Evolutionary conservation across 768 basidiomycete genomes (phyloP), one percentile per base, ranked within the genome.

Genomic region (Xerocomellus amylosporus): DNA sequence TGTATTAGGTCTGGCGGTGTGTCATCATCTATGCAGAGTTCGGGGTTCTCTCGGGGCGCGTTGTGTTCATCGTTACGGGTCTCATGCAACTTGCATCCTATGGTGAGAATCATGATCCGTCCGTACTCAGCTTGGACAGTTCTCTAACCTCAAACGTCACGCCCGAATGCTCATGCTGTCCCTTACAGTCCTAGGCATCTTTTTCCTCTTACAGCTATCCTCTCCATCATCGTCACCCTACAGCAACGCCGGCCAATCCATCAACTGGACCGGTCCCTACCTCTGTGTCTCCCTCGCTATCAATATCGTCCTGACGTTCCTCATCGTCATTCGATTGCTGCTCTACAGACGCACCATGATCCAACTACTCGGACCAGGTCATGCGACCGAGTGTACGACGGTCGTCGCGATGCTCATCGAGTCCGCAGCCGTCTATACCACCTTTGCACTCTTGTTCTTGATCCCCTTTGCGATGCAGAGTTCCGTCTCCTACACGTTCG

Each of bases 401-500:
- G 26, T 71, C 37, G 54, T 59, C 1, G 64, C 68, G 0, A 53
- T 71, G 53, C 37, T 68, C 26, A 28, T 70, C 49, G 68, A 70
- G 48, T 68, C 63, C 4, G 68, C 68, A 0, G 58, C 70, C 0
- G n/a, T 70, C n/a, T 70, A 70, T 20, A 50, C 70, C n/a, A 50
- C 55, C 2, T 68, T 68, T 44, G 50, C 60, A 1, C 60, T 70
- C 42, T 36, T 70, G 24, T 65, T 71, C 44, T 19, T 70, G 24
- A 39, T 71, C 28, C 62, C 67, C 0, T 77, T 63, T 46, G 62
- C 59, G 14, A 9, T 54, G 4, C 36, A 62, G 13, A 56, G 47
- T n/a, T 43, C 62, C 1, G 30, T 71, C 13, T 69, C 70, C 13
- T 74, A 73, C 45, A 43, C 70, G 2, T 66, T 76, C 40, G 46